A percentile compares a stretch with the other conserved stretches of the same genome.
Evolutionary conservation across 306 rosid genomes (phyloP).

Genomic region (Luffa acutangula): DNA sequence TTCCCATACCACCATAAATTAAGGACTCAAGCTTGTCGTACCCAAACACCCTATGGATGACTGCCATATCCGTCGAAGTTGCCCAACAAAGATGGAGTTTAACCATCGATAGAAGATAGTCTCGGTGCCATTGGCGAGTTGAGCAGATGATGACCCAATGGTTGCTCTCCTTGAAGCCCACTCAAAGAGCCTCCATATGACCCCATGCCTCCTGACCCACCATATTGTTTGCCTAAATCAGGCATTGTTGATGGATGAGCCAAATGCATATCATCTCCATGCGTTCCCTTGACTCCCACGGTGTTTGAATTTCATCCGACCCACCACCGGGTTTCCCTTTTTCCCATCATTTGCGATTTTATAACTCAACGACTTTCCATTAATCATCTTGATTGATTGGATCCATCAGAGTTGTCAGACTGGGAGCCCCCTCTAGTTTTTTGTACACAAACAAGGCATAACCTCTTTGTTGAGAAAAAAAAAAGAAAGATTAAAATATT

Average conservation of each 20-base stretch:
- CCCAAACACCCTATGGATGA: constrained; percentile 52
- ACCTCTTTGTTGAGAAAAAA: constrained; percentile 24
- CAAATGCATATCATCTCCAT: constrained; percentile 28
- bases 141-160: constrained; percentile 45
- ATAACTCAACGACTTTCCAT: constrained; percentile 69
- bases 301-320: constrained; percentile 38
- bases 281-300: constrained; percentile 30
- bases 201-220: constrained; percentile 52
- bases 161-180: constrained; percentile 56
- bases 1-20: constrained; percentile 24
- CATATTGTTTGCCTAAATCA: constrained; percentile 41
- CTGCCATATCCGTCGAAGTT: constrained; percentile 48
- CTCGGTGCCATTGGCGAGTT: constrained; percentile 35
- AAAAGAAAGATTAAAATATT: no score
- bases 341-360: constrained; percentile 80
- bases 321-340: constrained; percentile 42
- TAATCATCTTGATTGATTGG: constrained; percentile 62
- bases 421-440: constrained; percentile 67
- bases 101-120: constrained; percentile 34
- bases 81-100: constrained; percentile 39
- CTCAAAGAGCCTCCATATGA: constrained; percentile 58
- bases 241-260: constrained; percentile 31
- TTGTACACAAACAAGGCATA: constrained; percentile 83
- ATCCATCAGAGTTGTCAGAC: constrained; percentile 47
- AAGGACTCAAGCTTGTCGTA: constrained; percentile 39